Evolutionary conservation across 768 basidiomycete genomes (phyloP).

Genomic region (Suillus plorans): DNA sequence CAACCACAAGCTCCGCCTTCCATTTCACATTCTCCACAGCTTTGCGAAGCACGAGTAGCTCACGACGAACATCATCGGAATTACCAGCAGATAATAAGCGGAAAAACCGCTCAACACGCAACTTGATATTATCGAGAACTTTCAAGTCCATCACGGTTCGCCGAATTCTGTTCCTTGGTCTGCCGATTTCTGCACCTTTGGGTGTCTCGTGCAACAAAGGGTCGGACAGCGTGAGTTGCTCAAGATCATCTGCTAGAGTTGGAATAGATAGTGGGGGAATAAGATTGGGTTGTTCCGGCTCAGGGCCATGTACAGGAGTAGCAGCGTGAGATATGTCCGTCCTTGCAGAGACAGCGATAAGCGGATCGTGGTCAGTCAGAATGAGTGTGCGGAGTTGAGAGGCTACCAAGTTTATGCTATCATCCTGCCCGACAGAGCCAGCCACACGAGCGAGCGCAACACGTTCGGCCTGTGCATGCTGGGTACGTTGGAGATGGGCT

Average conservation of each 20-base stretch:
- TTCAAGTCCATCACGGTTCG: background rate
- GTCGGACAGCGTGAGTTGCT: background rate
- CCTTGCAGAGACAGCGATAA: too few species aligned
- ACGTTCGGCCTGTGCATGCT: background rate
- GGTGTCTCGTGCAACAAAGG: background rate
- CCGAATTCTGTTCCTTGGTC: background rate
- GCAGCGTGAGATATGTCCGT: too few species aligned
- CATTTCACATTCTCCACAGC: background rate
- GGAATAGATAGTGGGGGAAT: background rate
- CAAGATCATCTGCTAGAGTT: constrained; percentile 3
- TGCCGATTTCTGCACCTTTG: background rate
- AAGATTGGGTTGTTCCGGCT: too few species aligned
- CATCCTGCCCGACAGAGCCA: too few species aligned
- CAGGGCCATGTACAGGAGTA: too few species aligned
- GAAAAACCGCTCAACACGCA: background rate
- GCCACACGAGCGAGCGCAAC: too few species aligned
- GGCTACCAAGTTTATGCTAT: too few species aligned
- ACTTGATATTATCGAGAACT: constrained; percentile 1
- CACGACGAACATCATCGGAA: background rate
- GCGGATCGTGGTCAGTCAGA: too few species aligned
- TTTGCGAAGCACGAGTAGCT: background rate
- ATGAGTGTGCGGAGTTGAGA: too few species aligned
- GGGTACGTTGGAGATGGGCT: background rate
- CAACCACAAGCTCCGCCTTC: background rate
- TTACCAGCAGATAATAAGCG: background rate